A percentile compares a stretch with the other conserved stretches of the same genome.
These are phyloP conservation scores for Ogataea zsoltii DNA, from an alignment of 805 yeast genomes.

Conservation along the genomic window DNA sequence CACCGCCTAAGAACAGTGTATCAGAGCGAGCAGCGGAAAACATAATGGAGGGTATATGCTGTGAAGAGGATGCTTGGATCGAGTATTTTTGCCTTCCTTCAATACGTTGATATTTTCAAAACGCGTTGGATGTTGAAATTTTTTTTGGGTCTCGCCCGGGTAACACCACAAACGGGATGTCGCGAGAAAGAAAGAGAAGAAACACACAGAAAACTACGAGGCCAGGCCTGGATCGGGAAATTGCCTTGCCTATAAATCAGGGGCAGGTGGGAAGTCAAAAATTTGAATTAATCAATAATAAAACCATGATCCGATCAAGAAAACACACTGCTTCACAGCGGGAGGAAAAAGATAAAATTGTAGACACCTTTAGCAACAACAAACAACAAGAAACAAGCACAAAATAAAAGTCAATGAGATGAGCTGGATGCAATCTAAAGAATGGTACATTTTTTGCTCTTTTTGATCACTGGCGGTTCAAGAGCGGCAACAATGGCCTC, in stretches of 20 bases:
- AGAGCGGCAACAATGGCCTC: slow-evolving; percentile 98
- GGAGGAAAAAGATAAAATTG: slow-evolving; percentile 5
- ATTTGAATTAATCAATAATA: slow-evolving; percentile 8
- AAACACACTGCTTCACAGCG: background rate
- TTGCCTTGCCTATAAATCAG: too few species aligned
- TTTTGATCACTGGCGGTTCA: slow-evolving; percentile 90
- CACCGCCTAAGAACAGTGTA: slow-evolving; percentile 93
- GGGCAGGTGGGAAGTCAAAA: background rate
- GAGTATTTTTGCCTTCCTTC: too few species aligned
- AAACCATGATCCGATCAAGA: slow-evolving; percentile 13
- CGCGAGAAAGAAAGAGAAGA: background rate
- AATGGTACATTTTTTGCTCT: slow-evolving; percentile 81
- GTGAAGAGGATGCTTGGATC: background rate
- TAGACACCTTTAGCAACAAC: slow-evolving; percentile 11
- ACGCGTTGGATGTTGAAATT: slow-evolving; percentile 5
- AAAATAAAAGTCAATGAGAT: background rate
- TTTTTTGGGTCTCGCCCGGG: slow-evolving; percentile 1
- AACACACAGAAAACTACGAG: too few species aligned
- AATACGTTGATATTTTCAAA: background rate
- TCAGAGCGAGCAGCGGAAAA: slow-evolving; percentile 85
- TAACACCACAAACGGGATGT: background rate
- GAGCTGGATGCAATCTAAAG: slow-evolving; percentile 43
- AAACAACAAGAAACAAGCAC: slow-evolving; percentile 6
- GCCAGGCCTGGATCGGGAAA: too few species aligned
- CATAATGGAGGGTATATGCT: slow-evolving; percentile 32